Evolutionary conservation across 805 yeast species (phyloP).

Genomic region (Kodamaea sagamina): DNA sequence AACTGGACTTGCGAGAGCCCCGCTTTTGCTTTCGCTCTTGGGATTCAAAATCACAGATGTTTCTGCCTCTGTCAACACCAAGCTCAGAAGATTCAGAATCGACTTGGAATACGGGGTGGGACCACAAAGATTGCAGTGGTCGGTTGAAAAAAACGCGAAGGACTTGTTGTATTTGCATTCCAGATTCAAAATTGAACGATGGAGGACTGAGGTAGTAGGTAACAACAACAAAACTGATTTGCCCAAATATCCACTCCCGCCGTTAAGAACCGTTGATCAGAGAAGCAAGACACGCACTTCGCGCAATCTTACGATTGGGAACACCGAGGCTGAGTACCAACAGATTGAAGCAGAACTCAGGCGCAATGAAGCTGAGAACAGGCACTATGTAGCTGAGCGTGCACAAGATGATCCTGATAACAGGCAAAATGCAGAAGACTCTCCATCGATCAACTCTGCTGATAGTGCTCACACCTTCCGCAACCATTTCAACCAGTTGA

Average conservation of each 20-base stretch:
- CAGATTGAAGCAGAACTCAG: conserved; percentile 10
- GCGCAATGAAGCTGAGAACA: no score
- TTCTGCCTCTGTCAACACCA: conserved; percentile 40
- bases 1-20: conserved; percentile 74
- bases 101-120: conserved; percentile 92
- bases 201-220: conserved; percentile 35
- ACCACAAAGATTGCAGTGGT: conserved; percentile 75
- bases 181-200: conserved; percentile 54
- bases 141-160: conserved; percentile 66
- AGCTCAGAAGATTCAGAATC: conserved; percentile 55
- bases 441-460: conserved; percentile 18
- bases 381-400: no score
- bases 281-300: conserved; percentile 18
- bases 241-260: conserved; percentile 49
- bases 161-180: conserved; percentile 76
- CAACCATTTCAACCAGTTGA: conserved; percentile 29
- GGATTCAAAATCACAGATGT: conserved; percentile 62
- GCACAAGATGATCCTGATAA: conserved; percentile 8
- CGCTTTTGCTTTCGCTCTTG: conserved; percentile 72
- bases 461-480: conserved; percentile 21
- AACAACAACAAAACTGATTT: conserved; percentile 36
- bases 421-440: conserved; percentile 19
- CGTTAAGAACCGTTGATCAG: conserved; percentile 19
- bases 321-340: conserved; percentile 17
- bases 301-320: conserved; percentile 1